Base-by-base conservation (phyloP, 2,329 filamentous ascomycete species). In the Botrytis elliptica region DNA sequence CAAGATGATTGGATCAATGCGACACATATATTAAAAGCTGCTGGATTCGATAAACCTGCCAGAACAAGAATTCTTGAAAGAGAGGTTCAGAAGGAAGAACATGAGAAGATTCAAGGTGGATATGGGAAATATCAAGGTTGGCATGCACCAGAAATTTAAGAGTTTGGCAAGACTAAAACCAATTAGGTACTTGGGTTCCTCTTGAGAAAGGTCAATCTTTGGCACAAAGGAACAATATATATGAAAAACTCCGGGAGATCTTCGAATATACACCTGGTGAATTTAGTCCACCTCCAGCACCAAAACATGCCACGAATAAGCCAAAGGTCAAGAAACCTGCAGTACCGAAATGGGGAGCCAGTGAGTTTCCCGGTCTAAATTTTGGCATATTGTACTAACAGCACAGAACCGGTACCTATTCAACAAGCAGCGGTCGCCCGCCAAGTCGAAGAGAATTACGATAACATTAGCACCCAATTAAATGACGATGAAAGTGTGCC, bases 1-100 rank as follows among this genome's bases (percentile, higher is more conserved):
- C 89, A 90, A 71, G 96, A 99, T 83, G 91, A 98, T 83, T 99
- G 95, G 94, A 96, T 99, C 85, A 99, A 99, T 86, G 96, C 96
- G n/a, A 99, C 96, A 71, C 96, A 99, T 81, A 98, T 99, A 75
- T 86, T 99, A 67, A 99, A 99, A 82, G 94, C 97, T 59, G 96
- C 96, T 76, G 95, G 95, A 73, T 97, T 97, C 81, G 96, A 99
- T 83, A 99, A 99, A 83, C 96, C 96, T 4, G 94, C 95, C 20
- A 88, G 96, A 81, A 99, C 96, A 59, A 90, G 96, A 76, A 98
- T 99, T 73, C 88, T 99, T 8, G 96, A 99, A 84, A 90, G 96
- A 77, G 96, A 99, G 81, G 95, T 99, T 12, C 96, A 99, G 81
- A 98, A 97, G 83, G 95, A 97, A 62, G 88, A 92, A 8, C 96